Evolutionary conservation across 2,329 filamentous ascomycete genomes (phyloP), one percentile per base, ranked within the genome.

Genomic region (Xylaria sp.): DNA sequence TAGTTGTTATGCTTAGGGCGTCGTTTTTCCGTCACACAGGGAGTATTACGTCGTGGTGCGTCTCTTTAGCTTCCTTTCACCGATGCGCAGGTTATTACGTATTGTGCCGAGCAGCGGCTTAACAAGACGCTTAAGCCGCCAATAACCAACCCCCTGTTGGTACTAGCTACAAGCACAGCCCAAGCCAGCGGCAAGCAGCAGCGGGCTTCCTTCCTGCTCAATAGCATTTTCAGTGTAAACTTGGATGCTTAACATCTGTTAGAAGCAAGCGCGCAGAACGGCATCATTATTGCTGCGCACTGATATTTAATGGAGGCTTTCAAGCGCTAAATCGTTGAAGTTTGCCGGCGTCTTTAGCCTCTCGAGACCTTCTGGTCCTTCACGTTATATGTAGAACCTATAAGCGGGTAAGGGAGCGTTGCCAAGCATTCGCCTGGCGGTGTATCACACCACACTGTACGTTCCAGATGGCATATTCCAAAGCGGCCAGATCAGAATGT

Each of bases 111-210:
- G 46, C 15, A 59, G 41, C 56, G 46, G 61, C 57, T 58, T 46
- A 56, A 60, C 41, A 43, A 68, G 61, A 55, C 10, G 25, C 50
- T 65, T 61, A 58, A 55, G 60, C 60, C 50, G 61, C 50, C 23
- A 58, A 50, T 63, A 60, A 45, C 55, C 55, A 34, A 36, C 18
- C 53, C 52, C 52, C 50, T 50, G 46, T 18, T 28, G 25, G 46
- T 8, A n/a, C n/a, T n/a, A n/a, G n/a, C n/a, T n/a, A n/a, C n/a
- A n/a, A n/a, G n/a, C n/a, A n/a, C n/a, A n/a, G n/a, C n/a, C n/a
- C n/a, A n/a, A n/a, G n/a, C n/a, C n/a, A n/a, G n/a, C n/a, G n/a
- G n/a, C n/a, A n/a, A n/a, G 36, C 30, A n/a, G n/a, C n/a, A 41
- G 34, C 23, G 55, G 50, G 39, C 65, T 67, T 64, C 60, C 56